Evolutionary conservation across 306 rosid genomes (phyloP), one percentile per base, ranked within the genome.

Genomic region (Ammopiptanthus mongolicus): DNA sequence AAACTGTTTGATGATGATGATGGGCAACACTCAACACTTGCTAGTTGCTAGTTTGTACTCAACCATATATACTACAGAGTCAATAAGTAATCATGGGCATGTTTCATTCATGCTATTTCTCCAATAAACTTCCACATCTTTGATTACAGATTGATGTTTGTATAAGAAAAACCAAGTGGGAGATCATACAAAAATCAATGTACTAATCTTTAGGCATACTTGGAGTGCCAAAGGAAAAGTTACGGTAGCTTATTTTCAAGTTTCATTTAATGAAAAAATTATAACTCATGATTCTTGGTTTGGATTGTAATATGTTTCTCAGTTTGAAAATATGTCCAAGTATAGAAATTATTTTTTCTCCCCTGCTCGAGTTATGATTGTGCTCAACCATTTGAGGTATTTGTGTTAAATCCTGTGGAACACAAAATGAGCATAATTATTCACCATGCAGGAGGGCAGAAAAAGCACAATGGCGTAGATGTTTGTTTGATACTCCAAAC

Each of bases 61-160:
- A 48, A 36, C 10, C 7, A 10, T 11, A 33, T 33, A 33, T 6
- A 33, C 11, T 7, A 36, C 3, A 53, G 29, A 55, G 78, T 65
- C 83, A 65, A 65, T 1, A 12, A 14, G 8, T 80, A 23, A 80
- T 73, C 74, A 80, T 66, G 57, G 42, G 0, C 22, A 14, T 21
- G 42, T 62, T 41, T 71, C 33, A 78, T 61, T 69, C 44, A 1
- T 48, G 44, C 29, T 48, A 11, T 15, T 31, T 29, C 73, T 29
- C 56, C 76, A 36, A 18, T 19, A 6, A 36, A 36, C n/a, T 55
- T 52, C 73, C 67, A 41, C 52, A n/a, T n/a, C n/a, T n/a, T n/a
- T n/a, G n/a, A n/a, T n/a, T n/a, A n/a, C n/a, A n/a, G n/a, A n/a
- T n/a, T n/a, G n/a, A n/a, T n/a, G n/a, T n/a, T n/a, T n/a, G n/a